Evolutionary conservation across 805 yeast genomes (phyloP).

Genomic region (Blastobotrys attinorum): DNA sequence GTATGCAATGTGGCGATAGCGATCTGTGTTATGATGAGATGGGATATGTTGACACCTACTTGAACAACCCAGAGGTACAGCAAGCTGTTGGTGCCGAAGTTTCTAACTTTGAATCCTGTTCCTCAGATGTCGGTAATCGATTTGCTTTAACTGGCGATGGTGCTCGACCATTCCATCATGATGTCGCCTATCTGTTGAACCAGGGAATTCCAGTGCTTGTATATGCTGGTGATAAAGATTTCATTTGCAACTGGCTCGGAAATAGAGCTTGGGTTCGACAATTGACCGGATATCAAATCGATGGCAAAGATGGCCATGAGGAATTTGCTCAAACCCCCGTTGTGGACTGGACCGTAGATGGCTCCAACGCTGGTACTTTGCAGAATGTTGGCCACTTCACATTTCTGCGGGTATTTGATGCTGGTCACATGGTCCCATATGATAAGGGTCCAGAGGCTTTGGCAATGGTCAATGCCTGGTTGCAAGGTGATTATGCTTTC

Average conservation of each 20-base stretch:
- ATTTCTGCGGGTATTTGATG: slow-evolving; percentile 71
- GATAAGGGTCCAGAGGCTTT: slow-evolving; percentile 68
- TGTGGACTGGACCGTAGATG: slow-evolving; percentile 30
- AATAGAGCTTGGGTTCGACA: slow-evolving; percentile 71
- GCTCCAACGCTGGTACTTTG: slow-evolving; percentile 54
- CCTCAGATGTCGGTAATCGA: slow-evolving; percentile 45
- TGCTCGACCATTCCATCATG: slow-evolving; percentile 74
- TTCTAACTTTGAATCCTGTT: slow-evolving; percentile 65
- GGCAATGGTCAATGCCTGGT: slow-evolving; percentile 79
- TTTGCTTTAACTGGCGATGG: slow-evolving; percentile 70
- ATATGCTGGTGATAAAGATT: slow-evolving; percentile 86
- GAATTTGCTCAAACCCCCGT: slow-evolving; percentile 36
- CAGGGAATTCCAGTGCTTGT: slow-evolving; percentile 61
- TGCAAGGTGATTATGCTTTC: background rate
- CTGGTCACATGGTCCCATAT: slow-evolving; percentile 91
- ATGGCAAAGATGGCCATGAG: slow-evolving; percentile 40
- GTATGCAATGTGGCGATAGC: slow-evolving; percentile 46
- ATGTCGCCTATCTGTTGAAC: slow-evolving; percentile 58
- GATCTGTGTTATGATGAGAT: slow-evolving; percentile 65
- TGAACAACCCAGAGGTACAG: slow-evolving; percentile 67
- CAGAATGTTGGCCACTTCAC: slow-evolving; percentile 59
- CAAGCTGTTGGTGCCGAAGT: slow-evolving; percentile 82
- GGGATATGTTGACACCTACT: slow-evolving; percentile 62
- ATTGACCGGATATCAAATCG: slow-evolving; percentile 31
- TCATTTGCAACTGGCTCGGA: slow-evolving; percentile 85